Base-by-base conservation (phyloP, 495 filamentous ascomycete genomes). In the Penicillium taxi region DNA sequence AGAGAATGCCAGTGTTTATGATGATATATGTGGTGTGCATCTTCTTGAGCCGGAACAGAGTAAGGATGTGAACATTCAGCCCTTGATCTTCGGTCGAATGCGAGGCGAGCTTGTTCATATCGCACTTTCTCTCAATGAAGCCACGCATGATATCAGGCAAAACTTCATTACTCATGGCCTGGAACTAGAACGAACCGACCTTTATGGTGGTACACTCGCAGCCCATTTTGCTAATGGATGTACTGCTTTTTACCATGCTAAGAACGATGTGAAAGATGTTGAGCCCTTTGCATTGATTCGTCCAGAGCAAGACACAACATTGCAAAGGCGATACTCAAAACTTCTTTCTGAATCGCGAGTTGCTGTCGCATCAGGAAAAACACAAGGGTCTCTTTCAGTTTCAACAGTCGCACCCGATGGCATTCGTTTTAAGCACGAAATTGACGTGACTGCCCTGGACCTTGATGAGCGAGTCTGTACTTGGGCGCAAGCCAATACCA, bases 1-100 rank as follows among this genome's bases (percentile, higher is more conserved):
- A 18, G 59, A 70, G 4, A 53, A 66, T 34, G 45, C 53, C 7
- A 75, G 72, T 41, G 79, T 77, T n/a, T 62, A 63, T 35, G 80
- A 82, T 45, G 80, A 84, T 56, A 73, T 83, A 28, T 75, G 72
- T 22, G 61, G 69, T 9, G 17, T 82, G 9, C 72, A 75, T 48
- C 44, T 82, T 1, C 44, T 83, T 17, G 43, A 56, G 9, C 56
- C 68, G 4, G 44, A 60, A 8, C 66, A 72, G 33, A 44, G 34
- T 14, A 50, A 57, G 39, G 37, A 46, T 12, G 31, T 13, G 2
- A 56, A 56, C 9, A 48, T 53, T 3, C 61, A 58, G 32, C 55
- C 66, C 42, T 18, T 70, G 35, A 64, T 70, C 6, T 60, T 66
- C 37, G 56, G 59, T 22, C 61, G 66, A 11, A 48, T 56, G 32